Conservation (phyloP, 176 grass and related monocot species). For the Tuctoria greenei region DNA sequence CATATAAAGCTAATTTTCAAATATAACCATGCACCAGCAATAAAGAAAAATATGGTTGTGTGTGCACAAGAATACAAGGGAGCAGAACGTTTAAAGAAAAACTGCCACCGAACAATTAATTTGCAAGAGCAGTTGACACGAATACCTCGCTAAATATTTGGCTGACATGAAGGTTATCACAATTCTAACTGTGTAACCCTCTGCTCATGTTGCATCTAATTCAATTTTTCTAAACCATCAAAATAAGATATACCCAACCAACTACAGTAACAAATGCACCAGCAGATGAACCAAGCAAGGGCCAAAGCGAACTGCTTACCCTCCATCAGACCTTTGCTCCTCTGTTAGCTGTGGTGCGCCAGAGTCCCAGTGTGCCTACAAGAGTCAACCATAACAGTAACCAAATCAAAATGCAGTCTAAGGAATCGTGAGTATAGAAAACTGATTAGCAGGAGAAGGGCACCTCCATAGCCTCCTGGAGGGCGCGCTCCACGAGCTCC, state of each 20-base stretch:
- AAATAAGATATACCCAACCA: conserved; percentile 35
- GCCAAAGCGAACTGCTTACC: conserved; percentile 33
- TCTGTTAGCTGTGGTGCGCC: background rate
- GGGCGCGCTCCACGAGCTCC: conserved; percentile 69
- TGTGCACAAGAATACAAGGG: background rate
- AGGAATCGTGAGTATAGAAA: background rate
- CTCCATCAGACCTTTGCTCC: conserved; percentile 36
- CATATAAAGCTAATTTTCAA: background rate
- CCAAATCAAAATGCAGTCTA: conserved; percentile 3
- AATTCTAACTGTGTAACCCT: conserved; percentile 13
- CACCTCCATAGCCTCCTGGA: conserved; percentile 71
- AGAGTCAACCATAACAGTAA: background rate
- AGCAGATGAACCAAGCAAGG: background rate
- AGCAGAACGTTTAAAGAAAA: background rate
- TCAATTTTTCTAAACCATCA: conserved; percentile 32
- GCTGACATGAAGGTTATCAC: background rate
- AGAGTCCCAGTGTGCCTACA: conserved; percentile 32
- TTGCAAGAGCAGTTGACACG: background rate
- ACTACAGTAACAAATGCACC: conserved; percentile 20
- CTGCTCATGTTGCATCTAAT: conserved; percentile 24
- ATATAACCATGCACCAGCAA: background rate
- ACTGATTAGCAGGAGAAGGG: background rate
- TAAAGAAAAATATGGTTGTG: conserved; percentile 2
- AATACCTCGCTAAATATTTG: conserved; percentile 12
- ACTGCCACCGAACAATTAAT: background rate